phyloP scores from a whole-genome alignment of 2,329 filamentous ascomycete genomes.

The Dothideomycetes sp. region DNA sequence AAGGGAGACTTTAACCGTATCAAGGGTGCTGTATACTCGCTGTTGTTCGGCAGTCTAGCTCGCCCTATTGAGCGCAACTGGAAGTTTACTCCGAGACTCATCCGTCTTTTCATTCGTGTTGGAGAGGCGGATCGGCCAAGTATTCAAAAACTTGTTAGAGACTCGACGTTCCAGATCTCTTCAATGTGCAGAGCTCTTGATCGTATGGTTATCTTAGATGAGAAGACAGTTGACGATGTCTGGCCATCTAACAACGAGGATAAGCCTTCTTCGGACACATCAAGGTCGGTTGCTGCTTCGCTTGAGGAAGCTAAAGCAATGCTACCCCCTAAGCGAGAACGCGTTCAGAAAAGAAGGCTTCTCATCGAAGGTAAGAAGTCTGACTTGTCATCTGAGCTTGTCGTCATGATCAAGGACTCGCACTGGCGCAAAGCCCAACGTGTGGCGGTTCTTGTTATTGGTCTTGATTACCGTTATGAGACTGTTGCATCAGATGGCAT shows the following conservation, averaged over 20 bases:
- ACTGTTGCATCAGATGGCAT: conserved; percentile 72
- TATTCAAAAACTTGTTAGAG: conserved; percentile 78
- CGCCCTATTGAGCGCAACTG: conserved; percentile 87
- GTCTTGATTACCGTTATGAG: conserved; percentile 85
- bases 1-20: conserved; percentile 80
- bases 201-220: conserved; percentile 72
- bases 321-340: conserved; percentile 60
- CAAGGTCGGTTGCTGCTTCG: conserved; percentile 25
- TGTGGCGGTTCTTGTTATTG: conserved; percentile 82
- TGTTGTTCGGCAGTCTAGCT: conserved; percentile 78
- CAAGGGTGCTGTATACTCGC: conserved; percentile 86
- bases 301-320: conserved; percentile 49
- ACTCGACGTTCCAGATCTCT: conserved; percentile 74
- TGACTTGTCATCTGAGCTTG: conserved; percentile 69
- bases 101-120: conserved; percentile 82
- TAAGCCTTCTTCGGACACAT: conserved; percentile 13
- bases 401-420: conserved; percentile 63
- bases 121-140: conserved; percentile 88
- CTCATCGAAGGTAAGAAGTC: conserved; percentile 79
- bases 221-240: conserved; percentile 60
- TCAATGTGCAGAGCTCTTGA: conserved; percentile 88
- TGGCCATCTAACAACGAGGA: conserved; percentile 41
- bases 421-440: conserved; percentile 96
- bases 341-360: conserved; percentile 64
- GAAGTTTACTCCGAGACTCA: conserved; percentile 85